phyloP scores from a whole-genome alignment of 2,329 filamentous ascomycete genomes.

The Penicillium sp. region DNA sequence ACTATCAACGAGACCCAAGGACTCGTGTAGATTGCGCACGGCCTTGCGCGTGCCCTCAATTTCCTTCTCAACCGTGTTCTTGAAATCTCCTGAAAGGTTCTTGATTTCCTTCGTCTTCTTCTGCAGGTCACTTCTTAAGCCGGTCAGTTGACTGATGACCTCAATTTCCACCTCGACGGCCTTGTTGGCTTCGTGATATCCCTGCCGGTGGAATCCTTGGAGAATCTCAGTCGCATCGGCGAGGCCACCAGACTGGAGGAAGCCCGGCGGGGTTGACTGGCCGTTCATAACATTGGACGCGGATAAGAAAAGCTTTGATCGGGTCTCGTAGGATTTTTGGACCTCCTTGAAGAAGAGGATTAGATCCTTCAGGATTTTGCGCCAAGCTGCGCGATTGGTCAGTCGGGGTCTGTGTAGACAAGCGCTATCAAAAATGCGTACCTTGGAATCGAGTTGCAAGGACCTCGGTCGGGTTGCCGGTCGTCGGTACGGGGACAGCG shows the following conservation, averaged over 20 bases:
- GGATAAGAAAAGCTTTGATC: constrained; percentile 77
- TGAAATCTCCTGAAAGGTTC: constrained; percentile 87
- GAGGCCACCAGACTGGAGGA: constrained; percentile 78
- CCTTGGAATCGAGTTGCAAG: constrained; percentile 86
- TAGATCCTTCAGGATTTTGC: constrained; percentile 90
- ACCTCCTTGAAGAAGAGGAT: constrained; percentile 93
- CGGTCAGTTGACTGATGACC: constrained; percentile 82
- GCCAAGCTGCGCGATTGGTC: constrained; percentile 66
- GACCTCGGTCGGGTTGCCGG: constrained; percentile 81
- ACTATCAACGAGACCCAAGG: constrained; percentile 72
- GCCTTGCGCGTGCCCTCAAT: constrained; percentile 79
- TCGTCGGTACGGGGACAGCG: constrained; percentile 83
- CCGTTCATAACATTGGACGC: constrained; percentile 83
- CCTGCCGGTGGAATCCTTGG: constrained; percentile 76
- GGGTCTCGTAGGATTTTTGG: constrained; percentile 81
- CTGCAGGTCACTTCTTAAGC: constrained; percentile 80
- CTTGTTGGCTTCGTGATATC: constrained; percentile 78
- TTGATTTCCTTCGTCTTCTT: constrained; percentile 99
- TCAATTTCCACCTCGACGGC: constrained; percentile 87
- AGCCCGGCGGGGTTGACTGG: constrained; percentile 68
- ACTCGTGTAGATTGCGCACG: constrained; percentile 77
- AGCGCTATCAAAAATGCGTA: constrained; percentile 42
- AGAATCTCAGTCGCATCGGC: constrained; percentile 81
- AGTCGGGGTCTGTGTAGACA: constrained; percentile 1
- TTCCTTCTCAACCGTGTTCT: constrained; percentile 93